Percentiles rank a stretch among this genome's conserved stretches.
phyloP scores from a whole-genome alignment of 1,139 yeast species.

The Pichia inconspicua region DNA sequence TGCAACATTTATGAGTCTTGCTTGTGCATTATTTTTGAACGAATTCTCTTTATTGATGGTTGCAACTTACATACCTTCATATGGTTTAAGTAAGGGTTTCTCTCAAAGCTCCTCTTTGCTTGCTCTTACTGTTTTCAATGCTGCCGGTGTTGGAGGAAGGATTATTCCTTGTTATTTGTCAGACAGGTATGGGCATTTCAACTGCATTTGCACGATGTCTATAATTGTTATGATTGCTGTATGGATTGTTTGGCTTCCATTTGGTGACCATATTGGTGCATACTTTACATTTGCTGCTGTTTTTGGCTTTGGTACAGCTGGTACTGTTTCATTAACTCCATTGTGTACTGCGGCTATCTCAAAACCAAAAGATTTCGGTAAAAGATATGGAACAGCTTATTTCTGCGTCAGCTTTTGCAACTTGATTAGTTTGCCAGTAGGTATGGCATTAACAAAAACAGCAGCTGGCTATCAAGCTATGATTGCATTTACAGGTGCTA shows the following conservation, averaged over 20 bases:
- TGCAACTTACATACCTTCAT: slow-evolving; percentile 48
- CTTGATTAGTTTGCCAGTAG: slow-evolving; percentile 42
- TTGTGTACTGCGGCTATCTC: slow-evolving; percentile 45
- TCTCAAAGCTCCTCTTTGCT: slow-evolving; percentile 44
- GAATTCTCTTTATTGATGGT: slow-evolving; percentile 51
- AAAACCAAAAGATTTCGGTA: slow-evolving; percentile 42
- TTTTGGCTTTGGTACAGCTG: slow-evolving; percentile 48
- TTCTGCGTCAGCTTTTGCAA: slow-evolving; percentile 38
- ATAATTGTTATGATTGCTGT: slow-evolving; percentile 36
- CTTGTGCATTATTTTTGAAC: slow-evolving; percentile 24
- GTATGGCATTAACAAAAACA: slow-evolving; percentile 36
- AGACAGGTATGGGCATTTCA: slow-evolving; percentile 53
- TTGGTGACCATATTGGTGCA: slow-evolving; percentile 34
- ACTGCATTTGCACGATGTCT: slow-evolving; percentile 39
- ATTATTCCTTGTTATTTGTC: slow-evolving; percentile 46
- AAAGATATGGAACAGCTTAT: slow-evolving; percentile 41
- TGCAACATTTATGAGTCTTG: slow-evolving; percentile 18
- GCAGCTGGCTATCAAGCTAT: slow-evolving; percentile 30
- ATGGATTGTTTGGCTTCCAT: slow-evolving; percentile 44
- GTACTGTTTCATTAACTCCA: slow-evolving; percentile 42
- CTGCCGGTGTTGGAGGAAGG: slow-evolving; percentile 53
- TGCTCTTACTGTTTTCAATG: slow-evolving; percentile 49
- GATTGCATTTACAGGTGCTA: slow-evolving; percentile 32
- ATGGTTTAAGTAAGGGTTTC: slow-evolving; percentile 46
- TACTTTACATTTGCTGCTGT: slow-evolving; percentile 41